Evolutionary conservation across 257 asterid species (phyloP).

Genomic region (Penstemon davidsonii): DNA sequence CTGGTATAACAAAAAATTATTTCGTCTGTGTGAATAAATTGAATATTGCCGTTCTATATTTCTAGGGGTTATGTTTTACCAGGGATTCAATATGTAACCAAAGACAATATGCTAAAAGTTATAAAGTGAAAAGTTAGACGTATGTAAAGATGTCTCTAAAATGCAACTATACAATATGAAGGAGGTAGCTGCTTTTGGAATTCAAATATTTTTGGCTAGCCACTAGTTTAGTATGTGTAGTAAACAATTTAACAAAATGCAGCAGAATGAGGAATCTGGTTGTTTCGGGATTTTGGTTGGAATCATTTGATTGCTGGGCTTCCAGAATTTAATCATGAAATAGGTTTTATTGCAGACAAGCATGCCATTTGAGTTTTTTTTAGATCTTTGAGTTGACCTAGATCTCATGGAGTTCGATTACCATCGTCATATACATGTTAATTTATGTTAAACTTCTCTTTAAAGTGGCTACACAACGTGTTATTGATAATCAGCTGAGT

Average conservation of each 20-base stretch:
- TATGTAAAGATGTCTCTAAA: background rate
- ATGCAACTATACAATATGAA: background rate
- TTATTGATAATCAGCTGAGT: background rate
- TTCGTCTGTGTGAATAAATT: background rate
- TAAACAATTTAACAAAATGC: background rate
- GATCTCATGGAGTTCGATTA: background rate
- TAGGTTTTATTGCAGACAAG: background rate
- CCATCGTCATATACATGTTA: background rate
- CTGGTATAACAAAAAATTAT: slow-evolving; percentile 36
- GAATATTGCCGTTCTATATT: background rate
- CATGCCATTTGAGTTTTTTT: background rate
- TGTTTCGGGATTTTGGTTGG: background rate
- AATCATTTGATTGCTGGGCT: background rate
- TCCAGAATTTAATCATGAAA: background rate
- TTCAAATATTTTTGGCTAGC: background rate
- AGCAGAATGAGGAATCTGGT: background rate
- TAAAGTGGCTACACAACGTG: background rate
- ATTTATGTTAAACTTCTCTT: background rate
- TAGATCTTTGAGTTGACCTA: background rate
- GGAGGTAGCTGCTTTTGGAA: background rate
- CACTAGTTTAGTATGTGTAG: background rate
- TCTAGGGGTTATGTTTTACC: background rate
- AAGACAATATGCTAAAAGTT: background rate
- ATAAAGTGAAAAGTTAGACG: background rate
- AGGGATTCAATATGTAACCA: background rate